Evolutionary conservation across 768 basidiomycete genomes (phyloP), one percentile per base, ranked within the genome.

Genomic region (Suillus luteus): DNA sequence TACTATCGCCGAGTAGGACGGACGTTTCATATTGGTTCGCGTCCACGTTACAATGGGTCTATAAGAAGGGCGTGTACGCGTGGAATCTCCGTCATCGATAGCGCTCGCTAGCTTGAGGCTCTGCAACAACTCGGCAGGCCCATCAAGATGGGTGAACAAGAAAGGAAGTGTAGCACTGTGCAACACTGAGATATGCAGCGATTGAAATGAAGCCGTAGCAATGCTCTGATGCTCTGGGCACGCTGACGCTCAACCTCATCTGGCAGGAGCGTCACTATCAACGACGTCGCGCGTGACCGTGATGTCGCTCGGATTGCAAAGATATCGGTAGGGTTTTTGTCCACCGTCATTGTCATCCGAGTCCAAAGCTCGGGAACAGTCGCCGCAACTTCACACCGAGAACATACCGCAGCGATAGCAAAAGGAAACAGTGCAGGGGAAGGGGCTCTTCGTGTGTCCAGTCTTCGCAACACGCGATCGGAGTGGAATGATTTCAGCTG

Each of bases 311-410:
- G 37, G 22, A 49, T 43, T 15, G 63, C 24, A 12, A 43, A 14
- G 22, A 52, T 31, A 14, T 51, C 51, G 9, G 51, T 48, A 41
- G 61, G 51, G 10, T n/a, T 31, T 24, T 46, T 48, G 52, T 67
- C 69, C 33, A 70, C 54, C 35, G 59, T 68, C 40, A 70, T 33
- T 59, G 70, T 58, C 46, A 62, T 55, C 49, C 69, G 66, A 35
- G 68, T 69, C 69, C 68, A 69, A 60, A 67, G 70, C 22, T 58
- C 66, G 11, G 62, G 60, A n/a, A 62, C 46, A 12, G 27, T 61
- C 35, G 57, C 57, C 55, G 70, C 22, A 14, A 69, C 60, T 31
- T 63, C 69, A 5, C 61, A 51, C 68, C 68, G 58, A 48, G 55
- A 19, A 35, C 69, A 69, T 17, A 70, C 69, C 6, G 62, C 66